These are phyloP conservation scores for Teunomyces barrocoloradensis DNA, from an alignment of 805 yeast genomes.

Conservation along the genomic window DNA sequence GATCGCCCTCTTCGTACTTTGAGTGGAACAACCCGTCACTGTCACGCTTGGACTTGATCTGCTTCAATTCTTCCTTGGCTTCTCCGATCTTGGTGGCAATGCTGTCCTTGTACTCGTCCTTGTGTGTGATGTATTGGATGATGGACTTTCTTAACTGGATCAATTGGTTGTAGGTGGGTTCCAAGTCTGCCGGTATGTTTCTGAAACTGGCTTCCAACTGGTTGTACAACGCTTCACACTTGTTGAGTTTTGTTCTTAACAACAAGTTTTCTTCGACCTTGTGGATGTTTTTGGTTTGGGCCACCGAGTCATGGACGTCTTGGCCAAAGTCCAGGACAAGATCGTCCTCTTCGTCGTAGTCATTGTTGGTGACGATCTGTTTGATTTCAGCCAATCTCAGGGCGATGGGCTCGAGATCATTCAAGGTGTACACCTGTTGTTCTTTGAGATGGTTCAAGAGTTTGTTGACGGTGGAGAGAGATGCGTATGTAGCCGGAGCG, in stretches of 20 bases:
- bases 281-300: constrained; percentile 19
- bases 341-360: constrained; percentile 11
- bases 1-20: constrained; percentile 13
- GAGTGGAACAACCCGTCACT: constrained; percentile 51
- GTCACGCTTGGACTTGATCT: constrained; percentile 44
- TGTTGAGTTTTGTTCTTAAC: constrained; percentile 61
- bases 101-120: constrained; percentile 3
- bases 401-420: constrained; percentile 77
- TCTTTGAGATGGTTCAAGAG: constrained; percentile 80
- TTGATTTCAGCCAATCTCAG: constrained; percentile 70
- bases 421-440: constrained; percentile 76
- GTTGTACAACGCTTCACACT: constrained; percentile 57
- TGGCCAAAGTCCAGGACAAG: constrained; percentile 14
- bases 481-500: constrained; percentile 93
- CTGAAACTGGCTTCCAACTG: constrained; percentile 53
- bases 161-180: constrained; percentile 52
- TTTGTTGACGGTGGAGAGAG: constrained; percentile 81
- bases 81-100: constrained; percentile 15
- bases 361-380: constrained; percentile 46
- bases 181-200: constrained; percentile 39
- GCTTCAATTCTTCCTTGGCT: constrained; percentile 24
- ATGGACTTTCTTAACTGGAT: constrained; percentile 62
- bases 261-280: constrained; percentile 58
- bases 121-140: constrained; percentile 34
- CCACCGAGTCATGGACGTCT: constrained; percentile 5